Evolutionary conservation across 345 rosid species (phyloP).

Genomic region (Populus pruinosa): DNA sequence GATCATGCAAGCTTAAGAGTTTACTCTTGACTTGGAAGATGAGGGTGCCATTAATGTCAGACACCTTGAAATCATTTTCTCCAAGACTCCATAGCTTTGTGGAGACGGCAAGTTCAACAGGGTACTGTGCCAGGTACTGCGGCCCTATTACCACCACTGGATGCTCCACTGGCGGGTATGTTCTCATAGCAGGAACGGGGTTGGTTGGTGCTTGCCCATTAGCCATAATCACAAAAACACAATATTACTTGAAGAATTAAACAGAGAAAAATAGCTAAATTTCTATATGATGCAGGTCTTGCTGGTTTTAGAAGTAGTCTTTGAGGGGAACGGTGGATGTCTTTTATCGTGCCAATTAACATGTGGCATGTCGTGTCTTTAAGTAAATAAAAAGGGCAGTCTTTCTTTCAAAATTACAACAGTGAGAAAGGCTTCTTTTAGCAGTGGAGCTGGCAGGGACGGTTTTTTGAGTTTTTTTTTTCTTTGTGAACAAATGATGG

Average conservation of each 20-base stretch:
- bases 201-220: background rate
- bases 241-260: background rate
- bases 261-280: background rate
- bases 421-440: too few relatives aligned
- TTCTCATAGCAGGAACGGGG: conserved; percentile 20
- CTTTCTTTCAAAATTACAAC: too few relatives aligned
- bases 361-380: background rate
- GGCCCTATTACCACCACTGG: conserved; percentile 33
- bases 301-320: background rate
- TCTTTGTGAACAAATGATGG: too few relatives aligned
- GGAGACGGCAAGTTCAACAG: conserved; percentile 19
- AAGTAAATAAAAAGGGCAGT: too few relatives aligned
- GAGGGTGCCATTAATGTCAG: conserved; percentile 25
- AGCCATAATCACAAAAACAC: background rate
- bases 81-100: conserved; percentile 18
- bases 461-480: too few relatives aligned
- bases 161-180: background rate
- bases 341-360: background rate
- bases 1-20: conserved; percentile 25
- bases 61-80: conserved; percentile 20
- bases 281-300: background rate
- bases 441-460: too few relatives aligned
- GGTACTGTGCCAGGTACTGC: conserved; percentile 27
- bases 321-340: background rate
- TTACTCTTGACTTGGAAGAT: conserved; percentile 34